Base-by-base conservation (phyloP, 352 stramenopile species). In the Pythium dissotocum region DNA sequence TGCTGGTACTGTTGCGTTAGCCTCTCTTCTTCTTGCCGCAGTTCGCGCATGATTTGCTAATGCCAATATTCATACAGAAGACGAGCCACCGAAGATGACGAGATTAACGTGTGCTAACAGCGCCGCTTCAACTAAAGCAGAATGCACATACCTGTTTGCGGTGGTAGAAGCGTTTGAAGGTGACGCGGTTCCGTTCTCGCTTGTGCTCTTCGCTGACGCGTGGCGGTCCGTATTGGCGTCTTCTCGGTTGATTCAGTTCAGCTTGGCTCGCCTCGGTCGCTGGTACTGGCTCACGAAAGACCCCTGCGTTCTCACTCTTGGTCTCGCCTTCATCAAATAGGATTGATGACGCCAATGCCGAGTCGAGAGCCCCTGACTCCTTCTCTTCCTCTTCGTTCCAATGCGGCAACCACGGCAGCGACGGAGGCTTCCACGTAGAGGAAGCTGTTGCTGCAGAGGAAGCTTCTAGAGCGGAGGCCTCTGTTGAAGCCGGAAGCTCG, bases 131-230 rank as follows among this genome's bases (percentile, higher is more conserved):
- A 38, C 30, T 8, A 32, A 44, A 44, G 21, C 21, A 32, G 55
- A 2, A 61, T 1, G 8, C 30, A 67, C 53, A 32, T 49, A 69
- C 69, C 63, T 71, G 57, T 24, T 68, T 67, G 28, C 63, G 62
- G 12, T 70, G 46, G 49, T 75, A 75, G 32, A 75, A 75, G 2
- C 69, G 57, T 8, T 56, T 53, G 51, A 75, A 70, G 6, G 69
- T 75, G 14, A 48, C 46, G 33, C 69, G 69, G 30, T 71, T 75
- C 35, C 63, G 58, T 54, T 75, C 69, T 30, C 69, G 69, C 63
- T 75, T 75, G 26, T 69, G 51, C n/a, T 75, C 69, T 1, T 63
- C 62, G 51, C 38, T 74, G 30, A 74, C 56, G 6, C 49, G 56
- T 5, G 32, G 36, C 33, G 53, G 56, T 6, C 68, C 61, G 28